Evolutionary conservation across 2,329 filamentous ascomycete genomes (phyloP).

Genomic region (Hymenoscyphus fructigenus): DNA sequence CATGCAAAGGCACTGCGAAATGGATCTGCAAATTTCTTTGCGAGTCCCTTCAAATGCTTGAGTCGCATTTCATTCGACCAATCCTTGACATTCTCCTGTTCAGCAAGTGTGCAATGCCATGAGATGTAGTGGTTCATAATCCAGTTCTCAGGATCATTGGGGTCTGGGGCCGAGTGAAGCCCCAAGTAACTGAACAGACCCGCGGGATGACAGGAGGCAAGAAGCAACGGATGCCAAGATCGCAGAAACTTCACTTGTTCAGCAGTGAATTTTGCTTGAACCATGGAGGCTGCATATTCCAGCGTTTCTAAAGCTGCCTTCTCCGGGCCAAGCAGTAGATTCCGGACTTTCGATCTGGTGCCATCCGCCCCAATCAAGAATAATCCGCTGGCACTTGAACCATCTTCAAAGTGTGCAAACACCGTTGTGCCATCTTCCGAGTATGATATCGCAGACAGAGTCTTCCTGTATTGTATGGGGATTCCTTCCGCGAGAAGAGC

Average conservation of each 20-base stretch:
- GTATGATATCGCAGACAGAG: constrained; percentile 37
- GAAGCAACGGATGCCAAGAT: constrained; percentile 44
- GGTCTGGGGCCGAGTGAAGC: constrained; percentile 40
- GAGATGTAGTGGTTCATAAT: constrained; percentile 49
- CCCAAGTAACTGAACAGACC: constrained; percentile 45
- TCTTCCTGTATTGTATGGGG: constrained; percentile 32
- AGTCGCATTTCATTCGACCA: background rate
- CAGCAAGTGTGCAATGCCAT: constrained; percentile 21
- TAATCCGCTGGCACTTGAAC: constrained; percentile 30
- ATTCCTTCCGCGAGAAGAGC: constrained; percentile 15
- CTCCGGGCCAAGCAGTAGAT: constrained; percentile 32
- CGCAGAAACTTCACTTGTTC: constrained; percentile 45
- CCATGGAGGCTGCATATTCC: constrained; percentile 44
- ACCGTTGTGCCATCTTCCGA: constrained; percentile 25
- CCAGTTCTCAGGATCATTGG: constrained; percentile 42
- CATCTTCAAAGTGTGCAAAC: constrained; percentile 36
- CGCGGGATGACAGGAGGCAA: constrained; percentile 42
- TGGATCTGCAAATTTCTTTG: constrained; percentile 5
- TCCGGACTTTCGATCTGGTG: constrained; percentile 33
- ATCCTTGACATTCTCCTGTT: constrained; percentile 1
- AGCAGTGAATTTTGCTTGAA: constrained; percentile 42
- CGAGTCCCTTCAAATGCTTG: background rate
- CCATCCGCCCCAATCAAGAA: constrained; percentile 38
- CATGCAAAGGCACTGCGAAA: constrained; percentile 42
- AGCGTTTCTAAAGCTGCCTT: constrained; percentile 38